These are phyloP conservation scores for Botryotinia calthae DNA, from an alignment of 2,329 filamentous ascomycete genomes.

Conservation along the genomic window DNA sequence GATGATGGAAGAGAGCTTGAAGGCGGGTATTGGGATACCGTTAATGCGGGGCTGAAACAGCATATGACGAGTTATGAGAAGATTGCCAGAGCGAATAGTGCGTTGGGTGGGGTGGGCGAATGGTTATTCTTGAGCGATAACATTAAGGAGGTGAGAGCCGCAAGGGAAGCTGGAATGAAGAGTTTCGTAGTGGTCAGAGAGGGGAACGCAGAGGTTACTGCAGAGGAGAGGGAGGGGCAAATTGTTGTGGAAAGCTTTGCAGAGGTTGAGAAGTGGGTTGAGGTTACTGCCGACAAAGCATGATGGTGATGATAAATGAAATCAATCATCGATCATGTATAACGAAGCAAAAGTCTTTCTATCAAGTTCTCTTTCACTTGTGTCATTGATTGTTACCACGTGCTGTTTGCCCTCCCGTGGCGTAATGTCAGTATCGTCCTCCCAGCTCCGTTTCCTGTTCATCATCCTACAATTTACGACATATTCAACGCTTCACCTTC, in stretches of 20 bases:
- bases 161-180: constrained; percentile 60
- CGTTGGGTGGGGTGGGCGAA: constrained; percentile 47
- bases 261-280: constrained; percentile 17
- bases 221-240: constrained; percentile 43
- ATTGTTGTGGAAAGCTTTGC: constrained; percentile 35
- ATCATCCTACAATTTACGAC: neutral
- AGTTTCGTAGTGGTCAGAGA: constrained; percentile 62
- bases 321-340: neutral
- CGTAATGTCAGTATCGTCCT: neutral
- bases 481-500: neutral
- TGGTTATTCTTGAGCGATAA: constrained; percentile 85
- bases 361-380: neutral
- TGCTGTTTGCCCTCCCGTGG: neutral
- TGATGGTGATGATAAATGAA: neutral
- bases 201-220: constrained; percentile 64
- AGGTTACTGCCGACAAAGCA: neutral
- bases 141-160: constrained; percentile 64
- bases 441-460: neutral
- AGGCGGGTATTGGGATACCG: constrained; percentile 73
- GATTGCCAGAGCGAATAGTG: constrained; percentile 29
- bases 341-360: neutral
- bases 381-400: neutral
- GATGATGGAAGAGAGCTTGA: constrained; percentile 75
- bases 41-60: constrained; percentile 74
- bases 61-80: constrained; percentile 62